Base-by-base conservation (phyloP, 2,329 filamentous ascomycete genomes). In the Monosporascus sp. region DNA sequence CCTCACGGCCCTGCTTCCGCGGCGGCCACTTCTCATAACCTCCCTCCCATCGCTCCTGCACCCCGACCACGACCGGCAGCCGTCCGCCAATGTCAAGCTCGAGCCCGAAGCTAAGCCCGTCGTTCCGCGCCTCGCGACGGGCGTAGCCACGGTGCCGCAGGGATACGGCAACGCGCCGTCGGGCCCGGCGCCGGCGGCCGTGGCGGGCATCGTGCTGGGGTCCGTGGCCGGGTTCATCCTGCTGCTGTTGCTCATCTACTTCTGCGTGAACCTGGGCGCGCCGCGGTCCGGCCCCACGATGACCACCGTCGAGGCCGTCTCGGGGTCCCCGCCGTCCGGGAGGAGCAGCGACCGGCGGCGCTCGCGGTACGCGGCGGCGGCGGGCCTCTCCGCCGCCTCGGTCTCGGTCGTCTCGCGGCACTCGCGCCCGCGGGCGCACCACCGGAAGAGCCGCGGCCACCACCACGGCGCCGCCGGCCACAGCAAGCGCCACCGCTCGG, bases 161-260 rank as follows among this genome's bases (percentile, higher is more conserved):
- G 61, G 60, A 41, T 67, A 67, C 56, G 66, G 74, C 31, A 76
- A 78, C 1, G 75, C 75, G 5, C 79, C 78, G 17, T 59, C 53
- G 51, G 65, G 65, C 1, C 66, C 65, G 11, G 52, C 54, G 18
- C 51, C 66, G 1, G 71, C 72, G 20, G 61, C 71, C 39, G 68
- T 74, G 17, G 64, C 68, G 60, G 63, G 64, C 64, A 65, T 77
- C 50, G 62, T 65, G 41, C 55, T 68, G 3, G 66, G 66, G 5
- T 75, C 69, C 50, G 72, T 57, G 75, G 83, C 24, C 79, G 66
- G 63, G 5, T 68, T 68, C 55, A 38, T 68, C 17, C 51, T 68
- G 0, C 44, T 66, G 35, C 54, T 68, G 22, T 61, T 52, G 52
- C 48, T 67, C 14, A 52, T 68, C 45, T 67, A 67, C 61, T 63